Conservation (phyloP, 2,329 filamentous ascomycete genomes). For the Neonectria coccinea region DNA sequence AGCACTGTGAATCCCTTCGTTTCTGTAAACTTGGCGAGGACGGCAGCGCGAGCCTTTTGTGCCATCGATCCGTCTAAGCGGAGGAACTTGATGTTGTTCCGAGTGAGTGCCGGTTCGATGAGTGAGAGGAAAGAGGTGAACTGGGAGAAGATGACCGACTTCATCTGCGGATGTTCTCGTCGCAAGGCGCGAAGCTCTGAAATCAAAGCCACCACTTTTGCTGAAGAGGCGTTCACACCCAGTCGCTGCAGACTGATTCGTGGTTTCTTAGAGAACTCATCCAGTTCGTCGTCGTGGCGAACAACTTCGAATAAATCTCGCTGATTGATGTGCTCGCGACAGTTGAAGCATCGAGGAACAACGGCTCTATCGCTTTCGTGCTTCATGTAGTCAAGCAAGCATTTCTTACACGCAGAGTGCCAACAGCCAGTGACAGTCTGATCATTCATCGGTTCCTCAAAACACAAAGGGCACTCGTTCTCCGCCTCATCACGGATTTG, state of each 20-base stretch:
- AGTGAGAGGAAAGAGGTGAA: conserved; percentile 97
- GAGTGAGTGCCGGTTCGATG: conserved; percentile 82
- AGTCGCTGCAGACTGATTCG: conserved; percentile 72
- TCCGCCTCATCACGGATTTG: conserved; percentile 92
- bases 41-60: conserved; percentile 84
- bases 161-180: conserved; percentile 74
- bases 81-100: conserved; percentile 80
- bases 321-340: conserved; percentile 82
- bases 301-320: conserved; percentile 94
- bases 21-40: conserved; percentile 78
- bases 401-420: conserved; percentile 97
- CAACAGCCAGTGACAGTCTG: conserved; percentile 96
- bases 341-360: conserved; percentile 88
- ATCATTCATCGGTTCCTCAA: conserved; percentile 94
- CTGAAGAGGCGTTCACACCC: conserved; percentile 77
- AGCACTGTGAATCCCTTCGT: conserved; percentile 75
- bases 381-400: conserved; percentile 88
- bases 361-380: conserved; percentile 84
- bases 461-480: conserved; percentile 93
- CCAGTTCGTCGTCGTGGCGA: conserved; percentile 74
- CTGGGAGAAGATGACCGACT: conserved; percentile 95
- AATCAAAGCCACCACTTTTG: conserved; percentile 87
- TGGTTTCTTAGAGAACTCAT: conserved; percentile 57
- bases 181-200: conserved; percentile 78
- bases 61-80: conserved; percentile 92